Percentiles rank a stretch among this genome's conserved stretches.
Conservation (phyloP, 768 basidiomycete species). For the Thelephora ganbajun region DNA sequence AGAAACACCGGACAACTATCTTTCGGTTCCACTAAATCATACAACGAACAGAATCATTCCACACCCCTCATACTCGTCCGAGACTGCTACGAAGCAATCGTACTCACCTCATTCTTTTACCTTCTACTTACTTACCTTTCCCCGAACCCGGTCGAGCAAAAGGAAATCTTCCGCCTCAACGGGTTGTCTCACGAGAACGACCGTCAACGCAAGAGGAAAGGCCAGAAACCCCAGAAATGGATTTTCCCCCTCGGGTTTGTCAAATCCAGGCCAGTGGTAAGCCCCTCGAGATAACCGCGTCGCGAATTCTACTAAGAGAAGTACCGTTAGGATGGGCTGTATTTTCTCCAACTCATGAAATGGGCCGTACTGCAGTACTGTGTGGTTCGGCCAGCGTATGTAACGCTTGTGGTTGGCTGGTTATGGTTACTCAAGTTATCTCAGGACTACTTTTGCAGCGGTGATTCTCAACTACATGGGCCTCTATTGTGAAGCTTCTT, state of each 20-base stretch:
- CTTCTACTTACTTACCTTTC: constrained; percentile 60
- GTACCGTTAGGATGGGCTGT: constrained; percentile 38
- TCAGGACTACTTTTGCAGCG: constrained; percentile 42
- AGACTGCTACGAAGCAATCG: constrained; percentile 65
- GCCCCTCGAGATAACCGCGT: constrained; percentile 3
- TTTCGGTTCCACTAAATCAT: neutral
- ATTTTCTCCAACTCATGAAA: constrained; percentile 63
- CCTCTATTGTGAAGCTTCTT: constrained; percentile 62
- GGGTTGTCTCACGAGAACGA: constrained; percentile 49
- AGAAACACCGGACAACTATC: neutral
- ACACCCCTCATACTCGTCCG: constrained; percentile 56
- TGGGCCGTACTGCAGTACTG: constrained; percentile 68
- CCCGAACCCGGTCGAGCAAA: constrained; percentile 45
- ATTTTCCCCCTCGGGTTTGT: constrained; percentile 54
- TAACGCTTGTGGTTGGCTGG: neutral
- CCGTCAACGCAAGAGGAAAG: constrained; percentile 24
- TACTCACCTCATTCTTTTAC: constrained; percentile 69
- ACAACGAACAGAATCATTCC: constrained; percentile 37
- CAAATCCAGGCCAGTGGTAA: constrained; percentile 46
- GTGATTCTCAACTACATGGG: constrained; percentile 49
- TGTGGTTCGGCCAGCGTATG: constrained; percentile 45
- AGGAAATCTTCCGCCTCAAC: constrained; percentile 38
- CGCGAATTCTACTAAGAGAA: neutral
- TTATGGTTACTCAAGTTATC: neutral
- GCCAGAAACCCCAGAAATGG: constrained; percentile 42